A percentile compares a stretch with the other conserved stretches of the same genome.
These are phyloP conservation scores for Ilyonectria mors-panacis DNA, from an alignment of 2,329 filamentous ascomycete species.

Conservation along the genomic window DNA sequence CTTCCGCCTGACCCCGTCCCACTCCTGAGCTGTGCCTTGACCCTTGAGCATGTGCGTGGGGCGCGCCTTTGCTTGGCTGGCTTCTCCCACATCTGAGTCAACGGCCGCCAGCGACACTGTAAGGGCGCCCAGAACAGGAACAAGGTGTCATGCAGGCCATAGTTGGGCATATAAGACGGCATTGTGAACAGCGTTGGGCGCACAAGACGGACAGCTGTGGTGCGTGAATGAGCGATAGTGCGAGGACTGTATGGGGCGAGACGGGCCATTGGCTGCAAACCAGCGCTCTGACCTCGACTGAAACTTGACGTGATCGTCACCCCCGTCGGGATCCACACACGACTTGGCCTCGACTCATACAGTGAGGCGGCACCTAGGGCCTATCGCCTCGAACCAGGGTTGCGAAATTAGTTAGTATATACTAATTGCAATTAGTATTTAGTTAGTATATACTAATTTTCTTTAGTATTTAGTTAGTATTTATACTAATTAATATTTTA, in stretches of 20 bases:
- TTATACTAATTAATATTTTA: too few species aligned
- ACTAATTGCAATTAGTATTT: too few species aligned
- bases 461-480: too few species aligned
- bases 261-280: slow-evolving; percentile 17
- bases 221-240: slow-evolving; percentile 28
- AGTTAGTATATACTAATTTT: too few species aligned
- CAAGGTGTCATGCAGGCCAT: not conserved
- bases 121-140: slow-evolving; percentile 11
- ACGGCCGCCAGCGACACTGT: slow-evolving; percentile 4
- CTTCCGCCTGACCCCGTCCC: slow-evolving; percentile 27
- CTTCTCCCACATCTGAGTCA: slow-evolving; percentile 22
- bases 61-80: slow-evolving; percentile 7
- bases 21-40: not conserved
- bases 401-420: too few species aligned
- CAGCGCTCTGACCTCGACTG: slow-evolving; percentile 8
- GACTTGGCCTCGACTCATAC: slow-evolving; percentile 17
- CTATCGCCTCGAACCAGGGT: slow-evolving; percentile 23
- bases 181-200: slow-evolving; percentile 11
- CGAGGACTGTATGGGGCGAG: slow-evolving; percentile 17
- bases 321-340: not conserved
- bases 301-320: slow-evolving; percentile 26
- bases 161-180: slow-evolving; percentile 11
- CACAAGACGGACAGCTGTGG: slow-evolving; percentile 9
- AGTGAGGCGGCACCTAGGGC: slow-evolving; percentile 25
- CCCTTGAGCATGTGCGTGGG: slow-evolving; percentile 19